Evolutionary conservation across 768 basidiomycete genomes (phyloP), one percentile per base, ranked within the genome.

Genomic region (Gelatoporia subvermispora): DNA sequence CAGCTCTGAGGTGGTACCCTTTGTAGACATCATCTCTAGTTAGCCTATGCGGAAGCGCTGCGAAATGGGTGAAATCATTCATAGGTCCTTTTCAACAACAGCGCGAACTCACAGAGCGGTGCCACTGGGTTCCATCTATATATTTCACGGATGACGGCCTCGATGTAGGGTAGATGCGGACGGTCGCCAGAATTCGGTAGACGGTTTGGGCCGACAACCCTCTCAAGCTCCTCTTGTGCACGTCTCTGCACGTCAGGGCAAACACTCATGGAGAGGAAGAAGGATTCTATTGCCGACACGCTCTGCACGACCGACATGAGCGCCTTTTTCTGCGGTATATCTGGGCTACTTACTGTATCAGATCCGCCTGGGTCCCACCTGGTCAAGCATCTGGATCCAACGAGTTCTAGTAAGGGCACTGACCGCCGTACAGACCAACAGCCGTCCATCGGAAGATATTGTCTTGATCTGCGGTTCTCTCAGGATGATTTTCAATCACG

Each of bases 1-100:
- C 84, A 56, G 80, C 76, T n/a, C 82, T 83, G 35, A 85, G 75
- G 36, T 72, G 66, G 63, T 71, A 69, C 2, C 74, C 79, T 24
- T 72, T 58, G 56, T 84, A 85, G 21, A 76, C 59, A 52, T 85
- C 83, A 51, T 85, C 78, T 36, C 53, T 41, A 8, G 35, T 48
- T 0, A 25, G 20, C 16, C 18, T n/a, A 37, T 49, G 48, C 15
- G 48, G 48, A 11, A 49, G 18, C 7, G 41, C 48, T 49, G 37
- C 37, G 37, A 34, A 13, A 39, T 8, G 17, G 17, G 8, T 11
- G 8, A 16, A 35, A 16, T 16, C 8, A 11, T 23, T 23, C 7
- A 22, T 16, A 20, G n/a, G n/a, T 5, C n/a, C 21, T 11, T 23
- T 22, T 25, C 28, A 23, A 9, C 17, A 1, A 43, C 21, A 8